Evolutionary conservation across 75 land plant species (phyloP), one percentile per base, ranked within the genome.

Genomic region (Isoetes taiwanensis): DNA sequence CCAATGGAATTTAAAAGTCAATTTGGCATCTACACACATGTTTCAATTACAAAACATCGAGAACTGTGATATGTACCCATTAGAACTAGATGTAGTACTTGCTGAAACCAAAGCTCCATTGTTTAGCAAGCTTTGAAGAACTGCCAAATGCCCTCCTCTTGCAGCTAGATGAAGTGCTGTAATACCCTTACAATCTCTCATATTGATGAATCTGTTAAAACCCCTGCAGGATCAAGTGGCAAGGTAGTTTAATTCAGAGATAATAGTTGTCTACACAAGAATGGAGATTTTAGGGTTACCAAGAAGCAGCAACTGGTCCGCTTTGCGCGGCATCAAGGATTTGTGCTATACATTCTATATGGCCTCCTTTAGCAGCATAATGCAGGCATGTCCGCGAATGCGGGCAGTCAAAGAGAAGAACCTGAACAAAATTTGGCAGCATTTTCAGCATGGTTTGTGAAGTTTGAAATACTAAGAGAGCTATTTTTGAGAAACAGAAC

Each of bases 41-140:
- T n/a, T n/a, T n/a, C n/a, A n/a, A n/a, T n/a, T n/a, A n/a, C n/a
- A n/a, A n/a, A n/a, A n/a, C n/a, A n/a, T n/a, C n/a, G n/a, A n/a
- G n/a, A n/a, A n/a, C n/a, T n/a, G n/a, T n/a, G n/a, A n/a, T n/a
- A n/a, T n/a, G n/a, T n/a, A n/a, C n/a, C n/a, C n/a, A n/a, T n/a
- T n/a, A n/a, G n/a, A n/a, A n/a, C n/a, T n/a, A n/a, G n/a, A n/a
- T 16, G 76, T 78, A 0, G 96, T 89, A 9, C 75, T 71, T 46
- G 96, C 96, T 67, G 78, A 84, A 43, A 84, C 96, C 59, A 89
- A 71, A 64, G 85, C 85, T 21, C 96, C 89, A 68, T 67, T 81
- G 10, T 74, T 76, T 14, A 89, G 56, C 24, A 89, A 66, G 41
- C 76, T 61, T 38, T 72, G 82, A 38, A 89, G 77, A 65, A 78